Percentiles rank a stretch among this genome's conserved stretches.
Evolutionary conservation across 1,139 yeast genomes (phyloP).

Genomic region (Diutina catenulata): DNA sequence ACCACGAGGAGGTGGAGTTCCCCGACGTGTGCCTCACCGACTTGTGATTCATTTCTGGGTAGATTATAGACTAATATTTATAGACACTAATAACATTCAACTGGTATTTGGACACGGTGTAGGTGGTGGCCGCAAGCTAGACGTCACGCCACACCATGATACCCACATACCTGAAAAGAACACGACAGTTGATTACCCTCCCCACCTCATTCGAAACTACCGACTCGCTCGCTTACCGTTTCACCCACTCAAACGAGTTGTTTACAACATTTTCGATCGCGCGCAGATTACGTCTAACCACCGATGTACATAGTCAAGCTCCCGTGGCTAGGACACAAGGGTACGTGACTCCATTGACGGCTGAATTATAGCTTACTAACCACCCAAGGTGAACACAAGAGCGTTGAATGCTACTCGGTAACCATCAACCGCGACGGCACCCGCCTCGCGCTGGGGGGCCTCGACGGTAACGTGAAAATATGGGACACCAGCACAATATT

Average conservation of each 20-base stretch:
- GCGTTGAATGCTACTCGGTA: conserved; percentile 77
- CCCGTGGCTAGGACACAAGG: conserved; percentile 73
- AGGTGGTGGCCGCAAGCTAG: neutral
- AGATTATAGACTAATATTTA: neutral
- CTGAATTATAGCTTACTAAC: conserved; percentile 9
- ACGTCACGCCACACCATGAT: no score
- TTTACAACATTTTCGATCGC: neutral
- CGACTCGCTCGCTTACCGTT: no score
- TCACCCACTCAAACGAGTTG: no score
- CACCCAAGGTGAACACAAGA: conserved; percentile 55
- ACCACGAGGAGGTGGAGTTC: conserved; percentile 33
- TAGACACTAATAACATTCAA: neutral
- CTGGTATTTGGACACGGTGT: no score
- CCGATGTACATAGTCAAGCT: conserved; percentile 66
- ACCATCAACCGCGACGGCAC: conserved; percentile 73
- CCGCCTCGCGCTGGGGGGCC: conserved; percentile 86
- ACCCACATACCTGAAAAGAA: no score
- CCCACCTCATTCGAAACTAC: neutral
- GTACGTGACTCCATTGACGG: conserved; percentile 21
- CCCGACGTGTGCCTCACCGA: conserved; percentile 30
- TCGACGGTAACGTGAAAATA: conserved; percentile 85
- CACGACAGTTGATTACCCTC: no score
- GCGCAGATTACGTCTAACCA: neutral
- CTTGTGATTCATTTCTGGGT: conserved; percentile 9
- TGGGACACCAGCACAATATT: conserved; percentile 41